Evolutionary conservation across 2,329 filamentous ascomycete species (phyloP).

Genomic region (Cladobotryum protrusum): DNA sequence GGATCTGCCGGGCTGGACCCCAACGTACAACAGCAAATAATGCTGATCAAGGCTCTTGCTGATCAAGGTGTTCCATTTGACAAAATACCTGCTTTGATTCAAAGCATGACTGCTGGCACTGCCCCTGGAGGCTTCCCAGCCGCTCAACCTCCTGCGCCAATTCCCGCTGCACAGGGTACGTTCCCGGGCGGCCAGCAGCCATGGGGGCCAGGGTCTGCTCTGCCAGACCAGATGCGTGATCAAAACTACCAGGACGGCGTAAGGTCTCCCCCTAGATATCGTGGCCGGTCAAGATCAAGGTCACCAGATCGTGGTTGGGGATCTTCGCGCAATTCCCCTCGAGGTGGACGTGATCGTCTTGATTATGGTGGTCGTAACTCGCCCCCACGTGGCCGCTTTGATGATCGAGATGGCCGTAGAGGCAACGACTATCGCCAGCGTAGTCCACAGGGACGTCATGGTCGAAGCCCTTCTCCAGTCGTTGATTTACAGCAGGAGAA

Average conservation of each 20-base stretch:
- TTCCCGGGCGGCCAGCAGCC: constrained; percentile 31
- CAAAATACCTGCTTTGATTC: constrained; percentile 59
- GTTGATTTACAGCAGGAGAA: constrained; percentile 44
- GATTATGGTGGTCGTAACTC: constrained; percentile 70
- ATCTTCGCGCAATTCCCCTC: constrained; percentile 54
- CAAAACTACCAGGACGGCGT: constrained; percentile 49
- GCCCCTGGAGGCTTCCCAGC: constrained; percentile 26
- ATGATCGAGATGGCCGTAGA: constrained; percentile 45
- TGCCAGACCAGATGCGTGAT: constrained; percentile 47
- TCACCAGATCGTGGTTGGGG: constrained; percentile 73
- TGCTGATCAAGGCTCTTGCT: constrained; percentile 68
- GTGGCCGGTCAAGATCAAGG: constrained; percentile 65
- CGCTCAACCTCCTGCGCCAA: constrained; percentile 35
- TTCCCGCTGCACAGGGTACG: constrained; percentile 36
- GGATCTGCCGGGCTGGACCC: constrained; percentile 37
- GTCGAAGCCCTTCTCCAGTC: constrained; percentile 54
- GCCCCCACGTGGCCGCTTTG: constrained; percentile 45
- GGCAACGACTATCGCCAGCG: constrained; percentile 78
- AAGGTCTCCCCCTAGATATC: constrained; percentile 56
- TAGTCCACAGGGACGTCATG: constrained; percentile 66
- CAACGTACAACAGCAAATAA: constrained; percentile 63
- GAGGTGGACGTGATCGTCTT: constrained; percentile 58
- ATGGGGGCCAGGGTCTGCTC: constrained; percentile 25
- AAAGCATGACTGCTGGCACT: constrained; percentile 42
- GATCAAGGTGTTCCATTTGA: constrained; percentile 72